Percentiles rank a stretch among this genome's conserved stretches.
Evolutionary conservation across 2,329 filamentous ascomycete species (phyloP).

Genomic region (Alternaria brassicicola): DNA sequence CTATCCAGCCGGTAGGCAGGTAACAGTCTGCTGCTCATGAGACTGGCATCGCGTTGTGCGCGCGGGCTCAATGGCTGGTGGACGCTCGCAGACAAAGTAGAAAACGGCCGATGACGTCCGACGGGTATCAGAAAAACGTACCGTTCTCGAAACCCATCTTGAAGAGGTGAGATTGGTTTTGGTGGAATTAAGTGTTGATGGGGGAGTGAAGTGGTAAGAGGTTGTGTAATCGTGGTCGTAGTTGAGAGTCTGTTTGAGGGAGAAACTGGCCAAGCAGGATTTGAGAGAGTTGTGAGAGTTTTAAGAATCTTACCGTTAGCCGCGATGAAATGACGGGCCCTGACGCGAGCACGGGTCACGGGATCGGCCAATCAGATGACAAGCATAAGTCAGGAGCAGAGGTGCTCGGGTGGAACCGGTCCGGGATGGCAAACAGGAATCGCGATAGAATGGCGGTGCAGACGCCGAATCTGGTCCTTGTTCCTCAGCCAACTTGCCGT

Average conservation of each 20-base stretch:
- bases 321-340: constrained; percentile 20
- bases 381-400: constrained; percentile 19
- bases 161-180: constrained; percentile 22
- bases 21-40: constrained; percentile 9
- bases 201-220: constrained; percentile 1
- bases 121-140: constrained; percentile 38
- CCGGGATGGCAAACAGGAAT: constrained; percentile 14
- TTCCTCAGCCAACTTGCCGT: constrained; percentile 1
- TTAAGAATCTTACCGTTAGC: constrained; percentile 20
- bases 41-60: constrained; percentile 17
- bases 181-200: not conserved
- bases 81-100: constrained; percentile 27
- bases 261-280: constrained; percentile 30
- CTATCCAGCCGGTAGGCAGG: not conserved
- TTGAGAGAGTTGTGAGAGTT: constrained; percentile 28
- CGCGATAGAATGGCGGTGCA: constrained; percentile 1
- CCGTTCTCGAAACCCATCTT: constrained; percentile 51
- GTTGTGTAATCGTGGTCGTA: constrained; percentile 7
- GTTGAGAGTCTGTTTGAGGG: constrained; percentile 22
- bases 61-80: constrained; percentile 34
- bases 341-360: constrained; percentile 10
- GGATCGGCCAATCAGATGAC: constrained; percentile 19
- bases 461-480: not conserved
- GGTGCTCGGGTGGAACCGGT: constrained; percentile 28
- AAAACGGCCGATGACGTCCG: constrained; percentile 38